Percentiles rank a stretch among this genome's conserved stretches.
Evolutionary conservation across 2,329 filamentous ascomycete species (phyloP).

Genomic region (Phialophora macrospora): DNA sequence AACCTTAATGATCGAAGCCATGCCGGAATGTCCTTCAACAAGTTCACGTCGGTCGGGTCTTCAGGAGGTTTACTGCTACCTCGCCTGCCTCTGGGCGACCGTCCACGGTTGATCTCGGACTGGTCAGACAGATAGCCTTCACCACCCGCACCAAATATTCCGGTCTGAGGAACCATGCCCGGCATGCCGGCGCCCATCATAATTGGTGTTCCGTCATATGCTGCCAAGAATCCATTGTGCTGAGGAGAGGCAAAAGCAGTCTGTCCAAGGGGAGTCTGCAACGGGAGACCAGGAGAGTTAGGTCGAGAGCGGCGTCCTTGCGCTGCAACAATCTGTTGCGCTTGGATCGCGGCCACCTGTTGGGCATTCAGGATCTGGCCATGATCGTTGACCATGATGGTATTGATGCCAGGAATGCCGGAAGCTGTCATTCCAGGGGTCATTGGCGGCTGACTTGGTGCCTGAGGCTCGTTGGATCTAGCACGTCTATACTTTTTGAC

Average conservation of each 20-base stretch:
- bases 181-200: slow-evolving; percentile 73
- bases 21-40: slow-evolving; percentile 92
- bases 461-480: slow-evolving; percentile 76
- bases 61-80: slow-evolving; percentile 97
- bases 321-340: slow-evolving; percentile 63
- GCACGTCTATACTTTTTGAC: slow-evolving; percentile 94
- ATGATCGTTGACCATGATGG: slow-evolving; percentile 93
- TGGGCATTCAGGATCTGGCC: slow-evolving; percentile 86
- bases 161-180: slow-evolving; percentile 65
- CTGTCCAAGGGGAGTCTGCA: slow-evolving; percentile 59
- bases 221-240: slow-evolving; percentile 90
- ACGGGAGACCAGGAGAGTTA: slow-evolving; percentile 82
- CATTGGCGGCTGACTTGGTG: slow-evolving; percentile 62
- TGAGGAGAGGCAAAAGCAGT: slow-evolving; percentile 81
- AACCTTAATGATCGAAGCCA: slow-evolving; percentile 94
- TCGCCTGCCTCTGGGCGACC: slow-evolving; percentile 87
- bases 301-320: slow-evolving; percentile 79
- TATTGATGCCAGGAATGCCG: slow-evolving; percentile 71
- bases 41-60: slow-evolving; percentile 87
- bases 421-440: slow-evolving; percentile 68
- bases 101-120: slow-evolving; percentile 85
- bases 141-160: slow-evolving; percentile 70
- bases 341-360: slow-evolving; percentile 80
- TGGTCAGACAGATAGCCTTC: slow-evolving; percentile 94
- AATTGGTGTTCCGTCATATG: slow-evolving; percentile 78